Evolutionary conservation across 306 rosid genomes (phyloP).

Genomic region (Acacia acuminata): DNA sequence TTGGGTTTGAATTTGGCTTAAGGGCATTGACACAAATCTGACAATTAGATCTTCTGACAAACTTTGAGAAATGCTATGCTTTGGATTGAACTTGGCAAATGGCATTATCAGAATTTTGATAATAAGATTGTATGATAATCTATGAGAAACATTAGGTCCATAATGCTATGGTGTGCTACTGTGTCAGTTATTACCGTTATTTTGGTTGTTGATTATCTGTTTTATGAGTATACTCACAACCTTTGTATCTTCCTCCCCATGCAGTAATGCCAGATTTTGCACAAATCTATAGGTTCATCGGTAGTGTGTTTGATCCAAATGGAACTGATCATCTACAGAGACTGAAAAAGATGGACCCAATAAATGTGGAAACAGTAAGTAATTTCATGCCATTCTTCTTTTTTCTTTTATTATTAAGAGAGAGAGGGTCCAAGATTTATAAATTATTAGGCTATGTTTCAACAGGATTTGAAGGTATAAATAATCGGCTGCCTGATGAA

Average conservation of each 20-base stretch:
- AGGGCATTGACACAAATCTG: neutral
- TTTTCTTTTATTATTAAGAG: neutral
- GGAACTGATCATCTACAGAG: constrained; percentile 57
- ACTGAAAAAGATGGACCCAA: constrained; percentile 64
- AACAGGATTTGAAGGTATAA: neutral
- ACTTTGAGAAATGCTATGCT: neutral
- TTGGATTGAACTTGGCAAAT: neutral
- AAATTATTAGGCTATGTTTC: neutral
- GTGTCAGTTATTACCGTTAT: neutral
- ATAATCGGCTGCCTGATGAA: neutral
- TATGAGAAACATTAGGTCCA: neutral
- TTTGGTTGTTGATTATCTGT: neutral
- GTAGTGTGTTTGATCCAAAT: constrained; percentile 65
- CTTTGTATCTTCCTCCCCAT: neutral
- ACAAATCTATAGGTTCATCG: constrained; percentile 59
- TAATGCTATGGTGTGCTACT: constrained; percentile 2
- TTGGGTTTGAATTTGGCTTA: neutral
- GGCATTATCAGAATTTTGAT: neutral
- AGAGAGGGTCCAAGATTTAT: neutral
- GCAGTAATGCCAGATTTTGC: constrained; percentile 73
- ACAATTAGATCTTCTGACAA: constrained; percentile 2
- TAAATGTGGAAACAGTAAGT: constrained; percentile 72
- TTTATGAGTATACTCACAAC: neutral
- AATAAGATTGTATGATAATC: neutral
- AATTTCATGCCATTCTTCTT: neutral